Base-by-base conservation (phyloP, 257 asterid species). In the Salvia splendens region DNA sequence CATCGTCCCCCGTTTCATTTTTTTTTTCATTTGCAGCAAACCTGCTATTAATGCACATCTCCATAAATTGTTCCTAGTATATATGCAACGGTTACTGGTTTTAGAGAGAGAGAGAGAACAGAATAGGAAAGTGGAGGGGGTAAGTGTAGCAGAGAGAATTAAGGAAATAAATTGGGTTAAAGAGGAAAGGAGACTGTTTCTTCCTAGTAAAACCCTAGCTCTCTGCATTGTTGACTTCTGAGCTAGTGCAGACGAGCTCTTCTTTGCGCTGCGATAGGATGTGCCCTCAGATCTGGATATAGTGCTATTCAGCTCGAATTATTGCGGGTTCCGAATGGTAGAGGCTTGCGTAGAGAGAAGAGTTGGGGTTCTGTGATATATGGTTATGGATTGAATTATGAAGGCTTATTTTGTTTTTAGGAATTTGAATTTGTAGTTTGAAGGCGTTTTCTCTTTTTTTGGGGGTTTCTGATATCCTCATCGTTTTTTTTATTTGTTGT, bases 171-270 rank as follows among this genome's bases (percentile, higher is more conserved):
- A 28, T 42, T 16, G 61, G 59, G 67, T 17, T 64, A 42, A 30
- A 60, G 52, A 43, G 32, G 64, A 63, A 56, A 64, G 10, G 69
- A 67, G 15, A 52, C 11, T 73, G 54, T 41, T 67, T 53, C 64
- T 67, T 42, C 69, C 64, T 12, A 41, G 41, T 42, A 63, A 77
- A 83, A 75, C 85, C 87, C 87, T 77, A 83, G 80, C 72, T 72
- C 41, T 57, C 63, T 71, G 82, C 70, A 68, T 73, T 79, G 71
- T 60, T 68, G 10, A 69, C 61, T 74, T 75, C 69, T 54, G 67
- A 61, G 72, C 49, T 40, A 24, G 67, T 59, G 5, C 52, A 6
- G 61, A 59, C 15, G 69, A 67, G 17, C 57, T 56, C 65, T 35
- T 38, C 52, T 14, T 56, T 43, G 59, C 59, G 45, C 67, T 58